Base-by-base conservation (phyloP, 371 early-diverging fungal genomes). In the Basidiobolus meristosporus region DNA sequence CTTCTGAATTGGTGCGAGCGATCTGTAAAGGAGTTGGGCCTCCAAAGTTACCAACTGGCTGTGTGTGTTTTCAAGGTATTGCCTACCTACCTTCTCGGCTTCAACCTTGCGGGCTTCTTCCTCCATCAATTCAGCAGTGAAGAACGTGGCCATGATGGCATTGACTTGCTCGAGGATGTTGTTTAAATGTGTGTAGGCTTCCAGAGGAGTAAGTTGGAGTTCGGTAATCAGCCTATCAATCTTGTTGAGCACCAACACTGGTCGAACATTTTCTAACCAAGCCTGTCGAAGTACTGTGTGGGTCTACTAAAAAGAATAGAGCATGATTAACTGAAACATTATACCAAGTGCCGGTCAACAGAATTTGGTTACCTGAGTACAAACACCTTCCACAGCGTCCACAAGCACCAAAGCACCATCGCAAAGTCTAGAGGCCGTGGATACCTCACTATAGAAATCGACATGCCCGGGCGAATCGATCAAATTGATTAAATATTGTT, bases 391-490 rank as follows among this genome's bases (percentile, higher is more conserved):
- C 15, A 93, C 90, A 1, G 82, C 90, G 64, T 99, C 99, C 3
- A 99, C 89, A 31, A 99, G 52, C 0, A 99, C 82, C 31, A 99
- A 59, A 7, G 83, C 95, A 21, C 96, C 97, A 51, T 99, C 99
- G 32, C 91, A 89, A 1, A 99, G 58, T 32, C 95, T 65, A 1
- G 98, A 89, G 1, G 98, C 96, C 11, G 91, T 85, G 4, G 89
- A 86, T 11, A 98, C 96, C 49, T 98, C 90, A 20, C 86, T 77
- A 1, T 95, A 83, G 57, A 99, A 99, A 59, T 99, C 99, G 28
- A 98, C 89, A 52, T 99, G 99, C 7, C 99, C 99, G 6, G 99
- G 99, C 5, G 98, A 96, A 59, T 99, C 99, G 43, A 99, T 96
- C 38, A 99, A 57, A 56, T 96, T 92, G 57, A 97, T 73, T 34